phyloP scores from a whole-genome alignment of 176 grass and related monocot species.

The Cenchrus americanus region DNA sequence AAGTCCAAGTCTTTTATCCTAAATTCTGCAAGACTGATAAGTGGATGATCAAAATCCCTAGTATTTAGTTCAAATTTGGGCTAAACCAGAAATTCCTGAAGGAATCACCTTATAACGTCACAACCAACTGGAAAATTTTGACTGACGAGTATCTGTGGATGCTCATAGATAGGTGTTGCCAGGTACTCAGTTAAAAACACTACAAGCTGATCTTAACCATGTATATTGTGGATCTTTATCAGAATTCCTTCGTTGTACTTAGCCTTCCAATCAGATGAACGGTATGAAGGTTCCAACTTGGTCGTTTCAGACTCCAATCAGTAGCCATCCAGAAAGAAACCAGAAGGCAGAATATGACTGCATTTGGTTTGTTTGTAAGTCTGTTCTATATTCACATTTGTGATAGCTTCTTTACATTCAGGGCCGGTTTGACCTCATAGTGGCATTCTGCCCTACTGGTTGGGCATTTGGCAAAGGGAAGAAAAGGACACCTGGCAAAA shows the following conservation, averaged over 20 bases:
- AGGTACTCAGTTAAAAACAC: neutral
- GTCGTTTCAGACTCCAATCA: neutral
- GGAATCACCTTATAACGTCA: neutral
- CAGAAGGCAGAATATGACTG: slow-evolving; percentile 1
- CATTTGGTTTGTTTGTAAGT: neutral
- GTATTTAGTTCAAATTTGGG: neutral
- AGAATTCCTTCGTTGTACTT: neutral
- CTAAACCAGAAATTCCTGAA: slow-evolving; percentile 2
- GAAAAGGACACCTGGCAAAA: slow-evolving; percentile 84
- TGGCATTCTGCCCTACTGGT: slow-evolving; percentile 94
- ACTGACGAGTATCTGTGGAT: neutral
- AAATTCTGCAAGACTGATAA: neutral
- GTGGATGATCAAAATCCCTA: neutral
- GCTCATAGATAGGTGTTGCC: slow-evolving; percentile 9
- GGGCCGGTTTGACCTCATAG: slow-evolving; percentile 79
- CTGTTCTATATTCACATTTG: slow-evolving; percentile 10
- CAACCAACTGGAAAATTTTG: neutral
- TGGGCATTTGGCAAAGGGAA: slow-evolving; percentile 94
- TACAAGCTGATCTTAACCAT: neutral
- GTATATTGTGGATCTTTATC: neutral
- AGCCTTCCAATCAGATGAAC: neutral
- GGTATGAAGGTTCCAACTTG: neutral
- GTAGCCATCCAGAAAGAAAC: slow-evolving; percentile 2
- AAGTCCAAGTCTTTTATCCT: slow-evolving; percentile 40
- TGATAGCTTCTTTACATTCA: slow-evolving; percentile 50